Conservation (phyloP, 2,329 filamentous ascomycete genomes). For the Ceratocystis huliohia region DNA sequence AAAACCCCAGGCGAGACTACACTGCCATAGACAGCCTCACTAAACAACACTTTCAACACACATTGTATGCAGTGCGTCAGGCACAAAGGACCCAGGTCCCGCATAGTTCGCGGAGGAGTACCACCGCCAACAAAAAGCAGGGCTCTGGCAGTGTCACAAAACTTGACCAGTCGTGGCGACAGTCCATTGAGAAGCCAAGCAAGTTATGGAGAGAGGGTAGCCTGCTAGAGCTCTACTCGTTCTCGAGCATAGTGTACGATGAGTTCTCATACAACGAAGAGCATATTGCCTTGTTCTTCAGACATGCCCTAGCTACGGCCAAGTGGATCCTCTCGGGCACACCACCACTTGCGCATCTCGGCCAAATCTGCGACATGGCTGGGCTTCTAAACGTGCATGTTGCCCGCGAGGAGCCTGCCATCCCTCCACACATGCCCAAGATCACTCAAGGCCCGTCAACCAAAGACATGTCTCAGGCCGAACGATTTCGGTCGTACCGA, state of each 20-base stretch:
- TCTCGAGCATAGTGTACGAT: slow-evolving; percentile 32
- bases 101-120: slow-evolving; percentile 8
- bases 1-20: background rate
- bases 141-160: background rate
- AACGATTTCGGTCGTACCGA: slow-evolving; percentile 28
- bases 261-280: slow-evolving; percentile 33
- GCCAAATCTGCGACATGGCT: slow-evolving; percentile 29
- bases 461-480: slow-evolving; percentile 26
- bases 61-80: background rate
- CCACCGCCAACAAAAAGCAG: background rate
- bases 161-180: slow-evolving; percentile 11
- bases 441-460: slow-evolving; percentile 28
- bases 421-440: slow-evolving; percentile 29
- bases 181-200: background rate
- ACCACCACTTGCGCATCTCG: slow-evolving; percentile 29
- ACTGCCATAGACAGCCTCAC: slow-evolving; percentile 11
- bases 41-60: background rate
- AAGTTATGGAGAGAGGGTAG: slow-evolving; percentile 18
- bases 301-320: slow-evolving; percentile 26
- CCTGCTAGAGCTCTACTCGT: slow-evolving; percentile 31
- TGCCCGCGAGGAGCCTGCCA: slow-evolving; percentile 28
- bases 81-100: slow-evolving; percentile 13
- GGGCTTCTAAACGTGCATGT: slow-evolving; percentile 31
- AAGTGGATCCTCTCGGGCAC: slow-evolving; percentile 37
- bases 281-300: slow-evolving; percentile 28